Base-by-base conservation (phyloP, 768 basidiomycete genomes). In the Galerina sulciceps region DNA sequence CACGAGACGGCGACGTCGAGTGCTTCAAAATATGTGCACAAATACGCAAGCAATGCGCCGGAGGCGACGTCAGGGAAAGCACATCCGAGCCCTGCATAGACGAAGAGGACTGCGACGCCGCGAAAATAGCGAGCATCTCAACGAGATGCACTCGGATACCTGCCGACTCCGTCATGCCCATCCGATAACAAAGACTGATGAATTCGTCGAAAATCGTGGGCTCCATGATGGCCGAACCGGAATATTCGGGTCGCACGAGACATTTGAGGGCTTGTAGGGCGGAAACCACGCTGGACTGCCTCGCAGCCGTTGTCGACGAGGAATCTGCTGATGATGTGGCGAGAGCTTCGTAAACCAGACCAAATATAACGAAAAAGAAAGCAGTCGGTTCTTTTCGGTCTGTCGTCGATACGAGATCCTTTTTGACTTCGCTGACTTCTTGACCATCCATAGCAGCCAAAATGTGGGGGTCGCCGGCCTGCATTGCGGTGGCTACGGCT, bases 291-390 rank as follows among this genome's bases (percentile, higher is more conserved):
- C 85, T 76, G 1, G 76, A 73, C 47, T 80, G 76, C 6, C 81
- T 82, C 10, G 76, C 64, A 10, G 78, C 68, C 5, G 76, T 70
- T 0, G 73, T 63, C 1, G 78, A 71, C 4, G 82, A 81, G 0
- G 85, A 77, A 54, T 92, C 85, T 0, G 87, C 74, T 1, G 89
- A 85, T 3, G 90, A 83, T 0, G 83, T 79, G 0, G 85, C 85
- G 6, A 98, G 76, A 0, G 92, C 88, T 69, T 99, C 96, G 64
- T 91, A 99, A 0, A 96, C 88, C n/a, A 99, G 83, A 10, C 96
- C 96, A 69, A 96, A 98, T 4, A 97, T 69, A 10, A 93, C 83
- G 74, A 89, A 94, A 76, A 98, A 99, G 73, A 93, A 87, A 10
- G 86, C 81, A 0, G 89, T 81, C 2, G 94, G 91, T 57, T 93